Evolutionary conservation across 306 rosid genomes (phyloP), one percentile per base, ranked within the genome.

Genomic region (Crotalaria pallida): DNA sequence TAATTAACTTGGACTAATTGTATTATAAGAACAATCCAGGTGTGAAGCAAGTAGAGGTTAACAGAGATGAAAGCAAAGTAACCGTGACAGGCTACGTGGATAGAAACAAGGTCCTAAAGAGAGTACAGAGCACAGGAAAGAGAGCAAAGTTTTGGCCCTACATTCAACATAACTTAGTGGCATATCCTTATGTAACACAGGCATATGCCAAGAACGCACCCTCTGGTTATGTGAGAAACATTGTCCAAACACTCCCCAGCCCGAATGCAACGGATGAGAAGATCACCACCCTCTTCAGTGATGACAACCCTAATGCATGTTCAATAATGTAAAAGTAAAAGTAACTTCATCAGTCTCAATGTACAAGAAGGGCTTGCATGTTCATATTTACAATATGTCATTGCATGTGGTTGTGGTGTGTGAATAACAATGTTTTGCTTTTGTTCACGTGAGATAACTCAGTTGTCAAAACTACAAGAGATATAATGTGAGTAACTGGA

Each of bases 171-270:
- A 90, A 90, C 77, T 70, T 88, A 71, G 98, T 90, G 36, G 96
- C 98, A 15, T 90, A 90, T 70, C 98, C 96, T 1, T 93, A 90
- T 51, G 87, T 81, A 9, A 76, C 90, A 7, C 89, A 84, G 3
- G 98, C 98, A 10, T 93, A 93, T 70, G 98, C 88, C 83, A 93
- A 84, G 76, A 90, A 81, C 62, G 98, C 97, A 47, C 98, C 98
- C 0, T 63, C 98, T 1, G 98, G 98, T 2, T 90, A 65, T 68
- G 98, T 93, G 6, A 88, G 77, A 69, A 90, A 82, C 44, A 77
- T 79, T 1, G 81, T 43, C 38, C 93, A 82, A 70, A 92, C 97
- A 0, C 76, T 75, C 0, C 80, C 96, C 0, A 53, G 27, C 56
- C 88, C 86, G 0, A 79, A 84, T 58, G 93, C 88, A 1, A 61